Evolutionary conservation across 106 monocot species (phyloP), one percentile per base, ranked within the genome.

Genomic region (Agapanthus africanus): DNA sequence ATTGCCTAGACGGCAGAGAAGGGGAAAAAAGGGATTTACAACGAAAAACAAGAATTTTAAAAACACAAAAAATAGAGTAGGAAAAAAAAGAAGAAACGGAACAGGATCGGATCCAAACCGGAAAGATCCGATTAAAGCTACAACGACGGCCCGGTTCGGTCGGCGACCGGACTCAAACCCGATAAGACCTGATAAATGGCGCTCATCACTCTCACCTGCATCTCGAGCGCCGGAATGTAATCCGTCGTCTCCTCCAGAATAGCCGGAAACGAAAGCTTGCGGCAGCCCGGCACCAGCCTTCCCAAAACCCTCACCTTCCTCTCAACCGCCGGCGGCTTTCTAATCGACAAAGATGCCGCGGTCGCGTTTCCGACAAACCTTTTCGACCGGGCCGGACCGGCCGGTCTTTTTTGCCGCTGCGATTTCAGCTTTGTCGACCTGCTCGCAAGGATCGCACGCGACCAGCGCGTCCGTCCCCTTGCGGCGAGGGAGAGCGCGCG

Each of bases 191-290:
- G 70, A 36, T 81, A 37, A 68, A 88, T 81, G 5, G 71, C 79
- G 32, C 37, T 61, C 88, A 88, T 88, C 22, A 81, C 70, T 5
- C 73, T 40, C 41, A 88, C 79, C 74, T 88, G 88, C 88, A 88
- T 88, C 81, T 88, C 79, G 18, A 88, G 73, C 34, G 88, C 88
- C 11, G 84, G 76, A 54, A 88, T 84, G 81, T 88, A 88, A 42
- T 88, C 88, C 19, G 79, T 60, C 0, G 88, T 44, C 74, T 88
- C 84, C 8, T 81, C 81, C 23, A 88, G 70, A 30, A 88, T 61
- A 44, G 39, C 61, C 42, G 84, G 76, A 14, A 81, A 71, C 52
- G 88, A 66, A 10, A 82, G 54, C 59, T 65, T 88, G 70, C 84
- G 66, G 79, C 88, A 84, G 15, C 88, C 88, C 11, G 88, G 88